A percentile compares a stretch with the other conserved stretches of the same genome.
These are phyloP conservation scores for Babesia ovata DNA, from an alignment of 169 alveolate species.

Conservation along the genomic window DNA sequence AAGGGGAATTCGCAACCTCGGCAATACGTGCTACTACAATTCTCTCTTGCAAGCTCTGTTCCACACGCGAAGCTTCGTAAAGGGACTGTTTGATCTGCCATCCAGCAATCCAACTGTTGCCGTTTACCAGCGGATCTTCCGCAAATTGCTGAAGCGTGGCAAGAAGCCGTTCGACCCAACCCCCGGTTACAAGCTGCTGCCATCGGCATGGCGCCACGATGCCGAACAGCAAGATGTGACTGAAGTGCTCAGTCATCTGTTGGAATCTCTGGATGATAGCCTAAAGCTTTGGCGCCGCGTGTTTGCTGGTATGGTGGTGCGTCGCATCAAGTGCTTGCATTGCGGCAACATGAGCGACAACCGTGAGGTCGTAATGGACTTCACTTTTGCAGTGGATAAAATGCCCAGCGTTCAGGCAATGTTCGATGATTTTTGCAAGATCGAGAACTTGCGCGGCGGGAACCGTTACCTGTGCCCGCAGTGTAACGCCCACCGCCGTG, in stretches of 20 bases:
- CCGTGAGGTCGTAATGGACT: slow-evolving; percentile 74
- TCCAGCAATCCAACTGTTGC: neutral
- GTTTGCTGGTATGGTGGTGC: slow-evolving; percentile 78
- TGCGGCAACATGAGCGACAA: slow-evolving; percentile 70
- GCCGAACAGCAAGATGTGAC: slow-evolving; percentile 82
- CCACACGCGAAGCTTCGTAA: slow-evolving; percentile 84
- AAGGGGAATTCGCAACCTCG: slow-evolving; percentile 89
- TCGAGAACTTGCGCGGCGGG: slow-evolving; percentile 76
- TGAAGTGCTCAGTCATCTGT: slow-evolving; percentile 69
- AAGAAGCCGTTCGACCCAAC: slow-evolving; percentile 64
- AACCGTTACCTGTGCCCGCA: slow-evolving; percentile 75
- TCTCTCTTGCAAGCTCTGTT: slow-evolving; percentile 91
- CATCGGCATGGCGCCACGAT: slow-evolving; percentile 55
- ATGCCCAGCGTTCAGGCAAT: slow-evolving; percentile 70
- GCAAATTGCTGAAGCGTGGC: slow-evolving; percentile 63
- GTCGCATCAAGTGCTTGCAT: slow-evolving; percentile 73
- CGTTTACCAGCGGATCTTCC: slow-evolving; percentile 41
- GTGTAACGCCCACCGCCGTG: slow-evolving; percentile 75
- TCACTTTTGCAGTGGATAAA: slow-evolving; percentile 70
- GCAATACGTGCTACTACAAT: slow-evolving; percentile 95
- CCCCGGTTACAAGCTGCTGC: slow-evolving; percentile 62
- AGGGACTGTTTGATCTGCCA: slow-evolving; percentile 39
- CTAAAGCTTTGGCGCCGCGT: slow-evolving; percentile 70
- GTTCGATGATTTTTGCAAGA: slow-evolving; percentile 71
- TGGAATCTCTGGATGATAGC: slow-evolving; percentile 74